These are phyloP conservation scores for Colletotrichum sp. DNA, from an alignment of 2,329 filamentous ascomycete genomes.

Conservation along the genomic window DNA sequence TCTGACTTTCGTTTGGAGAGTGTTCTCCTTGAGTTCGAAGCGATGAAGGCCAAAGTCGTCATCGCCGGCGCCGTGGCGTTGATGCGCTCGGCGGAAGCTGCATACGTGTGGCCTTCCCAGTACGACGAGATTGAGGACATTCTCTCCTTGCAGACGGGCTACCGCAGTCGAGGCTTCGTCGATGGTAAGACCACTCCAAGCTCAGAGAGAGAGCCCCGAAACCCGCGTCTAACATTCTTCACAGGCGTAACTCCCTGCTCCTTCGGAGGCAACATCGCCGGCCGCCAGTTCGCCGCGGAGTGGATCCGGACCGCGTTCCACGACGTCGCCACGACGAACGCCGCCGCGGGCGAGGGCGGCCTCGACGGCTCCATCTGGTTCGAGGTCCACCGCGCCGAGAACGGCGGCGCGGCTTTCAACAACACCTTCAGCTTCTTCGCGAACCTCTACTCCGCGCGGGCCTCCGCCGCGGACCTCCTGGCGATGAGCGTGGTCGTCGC, in stretches of 20 bases:
- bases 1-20: neutral
- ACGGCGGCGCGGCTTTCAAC: slow-evolving; percentile 33
- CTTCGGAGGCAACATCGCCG: slow-evolving; percentile 24
- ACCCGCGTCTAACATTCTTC: neutral
- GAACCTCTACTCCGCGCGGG: slow-evolving; percentile 25
- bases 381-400: slow-evolving; percentile 32
- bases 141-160: slow-evolving; percentile 24
- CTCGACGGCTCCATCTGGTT: slow-evolving; percentile 36
- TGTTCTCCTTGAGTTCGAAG: neutral
- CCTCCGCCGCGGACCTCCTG: slow-evolving; percentile 33
- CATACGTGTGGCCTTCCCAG: slow-evolving; percentile 25
- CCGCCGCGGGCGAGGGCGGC: slow-evolving; percentile 28
- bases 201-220: neutral
- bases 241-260: slow-evolving; percentile 23
- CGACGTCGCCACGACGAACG: slow-evolving; percentile 33
- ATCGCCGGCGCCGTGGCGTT: neutral
- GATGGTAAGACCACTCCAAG: slow-evolving; percentile 20
- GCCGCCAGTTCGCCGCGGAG: slow-evolving; percentile 32
- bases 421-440: slow-evolving; percentile 29
- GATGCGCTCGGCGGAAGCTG: neutral
- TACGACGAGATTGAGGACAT: slow-evolving; percentile 27
- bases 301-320: slow-evolving; percentile 37
- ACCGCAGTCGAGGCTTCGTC: slow-evolving; percentile 24
- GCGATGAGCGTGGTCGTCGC: slow-evolving; percentile 34
- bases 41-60: neutral